These are phyloP conservation scores for Odontarrhena argentea DNA, from an alignment of 345 rosid species.

Conservation along the genomic window DNA sequence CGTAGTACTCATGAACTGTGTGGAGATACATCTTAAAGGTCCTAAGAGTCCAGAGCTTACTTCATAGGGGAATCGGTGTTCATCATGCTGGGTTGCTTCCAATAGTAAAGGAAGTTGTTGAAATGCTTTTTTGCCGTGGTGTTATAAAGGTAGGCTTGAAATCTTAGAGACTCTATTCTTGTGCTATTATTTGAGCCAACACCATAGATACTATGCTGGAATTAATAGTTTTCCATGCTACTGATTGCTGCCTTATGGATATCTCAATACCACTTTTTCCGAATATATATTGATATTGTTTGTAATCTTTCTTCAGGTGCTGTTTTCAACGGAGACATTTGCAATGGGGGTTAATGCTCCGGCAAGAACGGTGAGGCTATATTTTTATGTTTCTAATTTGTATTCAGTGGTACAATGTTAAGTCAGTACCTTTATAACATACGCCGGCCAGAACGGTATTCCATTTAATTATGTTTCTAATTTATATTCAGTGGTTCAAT, in stretches of 20 bases:
- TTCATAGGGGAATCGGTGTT: conserved; percentile 87
- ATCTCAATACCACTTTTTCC: not conserved
- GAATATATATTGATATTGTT: conserved; percentile 12
- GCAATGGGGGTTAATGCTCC: conserved; percentile 99
- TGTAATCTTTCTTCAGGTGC: conserved; percentile 57
- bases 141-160: conserved; percentile 74
- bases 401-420: conserved; percentile 19
- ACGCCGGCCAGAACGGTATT: conserved; percentile 80
- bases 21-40: conserved; percentile 54
- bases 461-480: conserved; percentile 14
- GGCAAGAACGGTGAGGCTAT: conserved; percentile 82
- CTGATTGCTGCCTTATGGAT: conserved; percentile 8
- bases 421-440: conserved; percentile 21
- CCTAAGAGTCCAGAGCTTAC: conserved; percentile 88
- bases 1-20: conserved; percentile 33
- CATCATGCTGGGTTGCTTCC: conserved; percentile 99
- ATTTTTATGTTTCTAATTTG: conserved; percentile 11
- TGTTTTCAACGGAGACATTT: conserved; percentile 98
- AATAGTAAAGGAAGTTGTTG: conserved; percentile 97
- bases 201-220: conserved; percentile 1
- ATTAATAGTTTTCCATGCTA: not conserved
- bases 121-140: conserved; percentile 97
- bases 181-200: conserved; percentile 11
- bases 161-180: not conserved
- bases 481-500: conserved; percentile 11